Conservation (phyloP, 345 rosid species). For the Capsella bursapastoris region DNA sequence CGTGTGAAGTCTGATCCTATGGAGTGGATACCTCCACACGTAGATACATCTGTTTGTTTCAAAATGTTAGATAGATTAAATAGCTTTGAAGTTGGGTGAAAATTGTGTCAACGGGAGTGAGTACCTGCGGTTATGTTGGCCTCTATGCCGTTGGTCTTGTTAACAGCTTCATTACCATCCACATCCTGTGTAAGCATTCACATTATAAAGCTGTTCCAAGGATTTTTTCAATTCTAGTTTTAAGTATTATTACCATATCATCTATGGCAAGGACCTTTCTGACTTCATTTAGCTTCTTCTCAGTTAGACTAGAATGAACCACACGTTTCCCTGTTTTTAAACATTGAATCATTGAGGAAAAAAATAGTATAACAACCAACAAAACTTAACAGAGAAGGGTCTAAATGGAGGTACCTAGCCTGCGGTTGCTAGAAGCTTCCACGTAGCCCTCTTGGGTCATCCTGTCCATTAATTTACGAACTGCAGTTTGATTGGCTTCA, state of each 20-base stretch:
- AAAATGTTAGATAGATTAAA: not conserved
- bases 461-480: conserved; percentile 69
- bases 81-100: conserved; percentile 4
- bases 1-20: conserved; percentile 96
- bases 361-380: conserved; percentile 3
- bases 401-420: conserved; percentile 60
- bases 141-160: conserved; percentile 40
- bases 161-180: conserved; percentile 48
- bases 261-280: conserved; percentile 60
- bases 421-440: conserved; percentile 72
- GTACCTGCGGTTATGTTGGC: conserved; percentile 33
- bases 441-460: conserved; percentile 82
- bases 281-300: conserved; percentile 78
- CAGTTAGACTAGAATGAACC: conserved; percentile 65
- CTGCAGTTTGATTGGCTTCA: conserved; percentile 66
- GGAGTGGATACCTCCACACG: conserved; percentile 85
- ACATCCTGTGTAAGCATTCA: conserved; percentile 54
- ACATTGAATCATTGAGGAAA: conserved; percentile 27
- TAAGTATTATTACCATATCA: conserved; percentile 54
- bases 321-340: conserved; percentile 79
- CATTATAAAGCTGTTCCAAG: conserved; percentile 24
- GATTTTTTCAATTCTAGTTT: not conserved
- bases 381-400: conserved; percentile 20
- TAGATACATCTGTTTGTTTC: conserved; percentile 58
- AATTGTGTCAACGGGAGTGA: not conserved